Percentiles rank a stretch among this genome's conserved stretches.
phyloP scores from a whole-genome alignment of 768 basidiomycete species.

The Cyclocybe cylindracea region DNA sequence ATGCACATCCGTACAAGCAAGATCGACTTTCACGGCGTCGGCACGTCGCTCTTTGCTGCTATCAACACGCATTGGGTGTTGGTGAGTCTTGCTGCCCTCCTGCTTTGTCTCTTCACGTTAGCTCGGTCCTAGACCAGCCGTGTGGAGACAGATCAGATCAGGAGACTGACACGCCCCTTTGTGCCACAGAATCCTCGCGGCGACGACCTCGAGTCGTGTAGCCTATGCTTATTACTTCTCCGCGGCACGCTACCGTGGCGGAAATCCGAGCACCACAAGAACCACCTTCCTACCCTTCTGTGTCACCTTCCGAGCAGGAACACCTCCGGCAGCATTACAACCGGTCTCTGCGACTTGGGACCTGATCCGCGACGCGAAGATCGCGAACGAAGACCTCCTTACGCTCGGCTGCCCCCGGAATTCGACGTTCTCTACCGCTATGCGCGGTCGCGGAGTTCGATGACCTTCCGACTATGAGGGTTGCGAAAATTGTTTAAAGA shows the following conservation, averaged over 20 bases:
- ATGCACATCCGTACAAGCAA: constrained; percentile 71
- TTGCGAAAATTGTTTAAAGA: constrained; percentile 72
- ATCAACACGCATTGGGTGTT: constrained; percentile 76
- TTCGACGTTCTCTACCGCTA: constrained; percentile 83
- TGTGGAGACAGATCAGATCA: too few species aligned
- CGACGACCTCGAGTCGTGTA: constrained; percentile 80
- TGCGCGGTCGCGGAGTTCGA: constrained; percentile 79
- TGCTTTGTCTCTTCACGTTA: constrained; percentile 9
- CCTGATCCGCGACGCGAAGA: constrained; percentile 72
- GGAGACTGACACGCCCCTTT: background rate
- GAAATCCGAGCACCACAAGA: constrained; percentile 55
- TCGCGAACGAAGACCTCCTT: constrained; percentile 63
- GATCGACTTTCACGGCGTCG: constrained; percentile 79
- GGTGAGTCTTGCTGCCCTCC: constrained; percentile 41
- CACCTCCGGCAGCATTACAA: constrained; percentile 38
- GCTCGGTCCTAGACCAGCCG: too few species aligned
- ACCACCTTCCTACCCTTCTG: constrained; percentile 29
- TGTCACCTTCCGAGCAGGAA: constrained; percentile 24
- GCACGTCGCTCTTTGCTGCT: constrained; percentile 74
- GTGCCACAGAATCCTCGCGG: constrained; percentile 61
- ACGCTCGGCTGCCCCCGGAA: constrained; percentile 78
- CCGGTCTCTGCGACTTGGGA: constrained; percentile 73
- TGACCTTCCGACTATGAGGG: constrained; percentile 88
- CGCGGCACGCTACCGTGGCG: constrained; percentile 81
- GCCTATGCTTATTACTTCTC: constrained; percentile 86